Percentiles rank a stretch among this genome's conserved stretches.
These are phyloP conservation scores for Talaromyces islandicus DNA, from an alignment of 2,329 filamentous ascomycete species.

Conservation along the genomic window DNA sequence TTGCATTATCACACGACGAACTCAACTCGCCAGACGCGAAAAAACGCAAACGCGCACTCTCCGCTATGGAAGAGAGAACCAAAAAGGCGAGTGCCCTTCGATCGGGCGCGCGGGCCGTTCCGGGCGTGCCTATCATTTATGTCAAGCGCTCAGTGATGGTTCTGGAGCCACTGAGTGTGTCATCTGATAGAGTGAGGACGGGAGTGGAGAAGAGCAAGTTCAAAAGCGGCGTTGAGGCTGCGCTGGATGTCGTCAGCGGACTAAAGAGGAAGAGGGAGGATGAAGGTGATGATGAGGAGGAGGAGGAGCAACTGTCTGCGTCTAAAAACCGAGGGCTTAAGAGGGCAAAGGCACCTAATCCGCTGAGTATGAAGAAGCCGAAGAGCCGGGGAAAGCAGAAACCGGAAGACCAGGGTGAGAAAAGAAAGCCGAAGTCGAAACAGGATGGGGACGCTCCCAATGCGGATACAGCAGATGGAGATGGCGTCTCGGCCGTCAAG, in stretches of 20 bases:
- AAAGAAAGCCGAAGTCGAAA: constrained; percentile 13
- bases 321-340: constrained; percentile 18
- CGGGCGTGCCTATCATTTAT: constrained; percentile 46
- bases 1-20: constrained; percentile 11
- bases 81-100: constrained; percentile 30
- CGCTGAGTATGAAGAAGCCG: constrained; percentile 43
- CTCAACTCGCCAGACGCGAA: constrained; percentile 12
- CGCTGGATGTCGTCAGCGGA: constrained; percentile 23
- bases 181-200: constrained; percentile 37
- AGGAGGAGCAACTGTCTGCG: constrained; percentile 15
- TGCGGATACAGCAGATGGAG: constrained; percentile 15
- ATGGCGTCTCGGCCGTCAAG: constrained; percentile 1
- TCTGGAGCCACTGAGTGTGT: constrained; percentile 41
- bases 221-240: constrained; percentile 33
- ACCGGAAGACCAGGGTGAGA: constrained; percentile 11
- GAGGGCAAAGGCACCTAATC: constrained; percentile 42
- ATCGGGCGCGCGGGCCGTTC: constrained; percentile 35
- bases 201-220: constrained; percentile 44
- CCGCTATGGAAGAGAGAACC: constrained; percentile 23
- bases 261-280: constrained; percentile 26
- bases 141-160: constrained; percentile 48
- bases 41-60: constrained; percentile 31
- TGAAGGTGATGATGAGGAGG: constrained; percentile 19
- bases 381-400: constrained; percentile 29
- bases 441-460: constrained; percentile 11